Evolutionary conservation across 306 rosid species (phyloP), one percentile per base, ranked within the genome.

Genomic region (Leucaena leucocephala): DNA sequence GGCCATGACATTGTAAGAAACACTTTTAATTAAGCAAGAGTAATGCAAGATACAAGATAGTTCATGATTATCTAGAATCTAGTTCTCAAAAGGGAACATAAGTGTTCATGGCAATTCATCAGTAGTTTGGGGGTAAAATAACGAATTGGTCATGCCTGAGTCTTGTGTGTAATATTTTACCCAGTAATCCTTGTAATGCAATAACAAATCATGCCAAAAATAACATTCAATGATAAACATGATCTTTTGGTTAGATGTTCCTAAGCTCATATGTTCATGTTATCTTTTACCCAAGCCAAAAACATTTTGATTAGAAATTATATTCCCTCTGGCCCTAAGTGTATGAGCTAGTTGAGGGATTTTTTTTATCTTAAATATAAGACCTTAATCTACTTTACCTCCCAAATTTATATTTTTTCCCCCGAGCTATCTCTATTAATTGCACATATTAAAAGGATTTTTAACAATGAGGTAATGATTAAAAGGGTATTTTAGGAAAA

Each of bases 1-100:
- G 57, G 19, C 43, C 27, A 72, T 11, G 27, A 27, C 27, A 27
- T 95, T 76, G 35, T 68, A 78, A 16, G 63, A 80, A 19, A 34
- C 76, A 8, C 14, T 17, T 54, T 71, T 1, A n/a, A 48, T 55
- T 16, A 50, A 36, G 48, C 50, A 33, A 67, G 71, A 46, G 17
- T n/a, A 21, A 35, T 8, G 73, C 40, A 74, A 9, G 81, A 50
- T 52, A 58, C 14, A 69, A 3, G 57, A 45, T n/a, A 54, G 61
- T 6, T 54, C 61, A 54, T 54, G 45, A 66, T 73, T 74, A 35
- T 43, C 52, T 48, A 38, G 74, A 84, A 36, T 81, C 39, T 54
- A 61, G 63, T 69, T 69, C 61, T 68, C 72, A 45, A 52, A 48
- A 57, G 49, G 45, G 43, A 34, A 39, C 8, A 62, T 52, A 45